Percentiles rank a stretch among this genome's conserved stretches.
phyloP scores from a whole-genome alignment of 768 basidiomycete genomes.

The Kwoniella heveanensis region DNA sequence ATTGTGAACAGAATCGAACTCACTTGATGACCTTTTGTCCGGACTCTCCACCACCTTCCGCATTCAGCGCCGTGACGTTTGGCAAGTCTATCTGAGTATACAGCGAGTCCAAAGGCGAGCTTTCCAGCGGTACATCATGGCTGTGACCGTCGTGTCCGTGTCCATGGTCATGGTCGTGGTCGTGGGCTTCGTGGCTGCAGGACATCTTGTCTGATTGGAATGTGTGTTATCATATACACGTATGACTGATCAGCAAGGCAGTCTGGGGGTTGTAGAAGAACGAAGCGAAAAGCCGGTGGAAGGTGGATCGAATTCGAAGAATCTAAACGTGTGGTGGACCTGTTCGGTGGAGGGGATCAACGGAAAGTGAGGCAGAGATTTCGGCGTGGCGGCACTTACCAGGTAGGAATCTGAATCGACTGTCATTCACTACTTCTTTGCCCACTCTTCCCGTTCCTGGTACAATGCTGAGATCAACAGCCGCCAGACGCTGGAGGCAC shows the following conservation, averaged over 20 bases:
- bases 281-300: background rate
- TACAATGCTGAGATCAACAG: no score
- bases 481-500: no score
- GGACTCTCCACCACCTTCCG: conserved; percentile 58
- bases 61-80: conserved; percentile 81
- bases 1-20: conserved; percentile 16
- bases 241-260: no score
- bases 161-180: conserved; percentile 36
- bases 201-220: conserved; percentile 27
- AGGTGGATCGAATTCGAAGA: background rate
- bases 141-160: conserved; percentile 60
- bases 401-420: no score
- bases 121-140: conserved; percentile 56
- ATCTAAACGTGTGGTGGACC: background rate
- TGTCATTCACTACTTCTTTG: no score
- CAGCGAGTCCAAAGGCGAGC: conserved; percentile 58
- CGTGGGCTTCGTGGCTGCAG: conserved; percentile 35
- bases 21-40: conserved; percentile 68
- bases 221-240: no score
- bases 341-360: background rate
- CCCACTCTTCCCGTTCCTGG: no score
- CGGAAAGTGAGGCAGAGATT: no score
- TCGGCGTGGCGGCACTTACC: no score
- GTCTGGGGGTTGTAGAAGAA: no score
- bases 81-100: conserved; percentile 73